Conservation (phyloP, 257 asterid genomes). For the Prunella vulgaris region DNA sequence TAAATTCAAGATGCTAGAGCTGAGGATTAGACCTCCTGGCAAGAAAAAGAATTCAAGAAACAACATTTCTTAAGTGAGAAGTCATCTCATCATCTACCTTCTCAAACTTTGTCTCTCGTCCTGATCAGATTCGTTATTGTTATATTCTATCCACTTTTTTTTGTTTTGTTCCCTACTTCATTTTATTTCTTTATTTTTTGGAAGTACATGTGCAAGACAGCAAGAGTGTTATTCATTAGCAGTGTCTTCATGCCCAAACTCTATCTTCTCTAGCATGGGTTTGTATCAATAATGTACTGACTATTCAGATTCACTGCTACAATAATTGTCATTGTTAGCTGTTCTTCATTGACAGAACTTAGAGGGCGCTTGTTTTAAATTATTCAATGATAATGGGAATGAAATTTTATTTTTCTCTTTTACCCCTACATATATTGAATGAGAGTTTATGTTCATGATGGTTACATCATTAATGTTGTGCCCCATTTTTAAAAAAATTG, state of each 20-base stretch:
- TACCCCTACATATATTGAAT: too few relatives aligned
- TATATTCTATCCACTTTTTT: neutral
- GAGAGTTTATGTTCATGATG: too few relatives aligned
- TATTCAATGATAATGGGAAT: too few relatives aligned
- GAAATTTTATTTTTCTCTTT: too few relatives aligned
- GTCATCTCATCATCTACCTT: neutral
- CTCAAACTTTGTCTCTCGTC: neutral
- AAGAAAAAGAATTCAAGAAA: neutral
- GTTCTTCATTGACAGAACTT: neutral
- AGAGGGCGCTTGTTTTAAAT: too few relatives aligned
- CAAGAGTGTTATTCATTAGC: neutral
- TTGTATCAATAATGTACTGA: neutral
- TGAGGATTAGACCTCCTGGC: neutral
- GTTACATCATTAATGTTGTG: too few relatives aligned
- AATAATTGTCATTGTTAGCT: too few relatives aligned
- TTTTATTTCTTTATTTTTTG: neutral
- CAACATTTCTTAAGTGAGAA: neutral
- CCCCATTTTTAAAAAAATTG: too few relatives aligned
- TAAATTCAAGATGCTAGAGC: neutral
- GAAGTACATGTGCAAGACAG: neutral
- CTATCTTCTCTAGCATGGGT: slow-evolving; percentile 3
- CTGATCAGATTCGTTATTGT: neutral
- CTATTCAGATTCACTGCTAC: neutral
- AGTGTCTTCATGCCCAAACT: neutral
- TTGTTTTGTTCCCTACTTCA: neutral